Evolutionary conservation across 169 alveolate genomes (phyloP).

Genomic region (Plasmodium gaboni): DNA sequence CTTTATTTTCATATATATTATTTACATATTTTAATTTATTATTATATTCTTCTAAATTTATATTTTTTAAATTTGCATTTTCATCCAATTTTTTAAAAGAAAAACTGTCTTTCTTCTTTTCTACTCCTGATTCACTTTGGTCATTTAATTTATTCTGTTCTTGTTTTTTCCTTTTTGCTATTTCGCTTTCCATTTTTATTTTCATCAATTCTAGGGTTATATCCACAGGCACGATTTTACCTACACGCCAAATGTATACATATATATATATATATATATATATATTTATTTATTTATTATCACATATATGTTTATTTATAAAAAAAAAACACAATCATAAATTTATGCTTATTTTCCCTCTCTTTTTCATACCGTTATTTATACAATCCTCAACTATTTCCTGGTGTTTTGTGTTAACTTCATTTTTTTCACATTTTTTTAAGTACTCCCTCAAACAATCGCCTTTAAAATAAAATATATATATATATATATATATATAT

Average conservation of each 20-base stretch:
- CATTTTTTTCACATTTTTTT: conserved; percentile 48
- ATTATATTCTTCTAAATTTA: conserved; percentile 20
- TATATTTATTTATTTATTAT: not conserved
- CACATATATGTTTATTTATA: conserved; percentile 8
- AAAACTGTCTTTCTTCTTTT: conserved; percentile 32
- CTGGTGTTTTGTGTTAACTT: conserved; percentile 44
- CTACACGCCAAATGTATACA: conserved; percentile 48
- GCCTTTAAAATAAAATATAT: conserved; percentile 18
- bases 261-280: not conserved
- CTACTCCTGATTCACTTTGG: not conserved
- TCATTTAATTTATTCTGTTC: conserved; percentile 65
- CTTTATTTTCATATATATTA: conserved; percentile 56
- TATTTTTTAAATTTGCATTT: conserved; percentile 29
- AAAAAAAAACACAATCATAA: conserved; percentile 16
- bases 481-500: conserved; percentile 5
- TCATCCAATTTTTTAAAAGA: conserved; percentile 62
- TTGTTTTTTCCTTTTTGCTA: conserved; percentile 83
- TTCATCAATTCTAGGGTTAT: conserved; percentile 91
- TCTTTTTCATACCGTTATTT: conserved; percentile 80
- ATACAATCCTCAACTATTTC: conserved; percentile 50
- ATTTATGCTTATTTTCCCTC: conserved; percentile 82
- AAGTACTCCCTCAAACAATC: conserved; percentile 88
- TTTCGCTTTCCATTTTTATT: conserved; percentile 89
- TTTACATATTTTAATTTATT: conserved; percentile 60
- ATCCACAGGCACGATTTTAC: conserved; percentile 94